Conservation (phyloP, 768 basidiomycete species). For the Serendipita indica region DNA sequence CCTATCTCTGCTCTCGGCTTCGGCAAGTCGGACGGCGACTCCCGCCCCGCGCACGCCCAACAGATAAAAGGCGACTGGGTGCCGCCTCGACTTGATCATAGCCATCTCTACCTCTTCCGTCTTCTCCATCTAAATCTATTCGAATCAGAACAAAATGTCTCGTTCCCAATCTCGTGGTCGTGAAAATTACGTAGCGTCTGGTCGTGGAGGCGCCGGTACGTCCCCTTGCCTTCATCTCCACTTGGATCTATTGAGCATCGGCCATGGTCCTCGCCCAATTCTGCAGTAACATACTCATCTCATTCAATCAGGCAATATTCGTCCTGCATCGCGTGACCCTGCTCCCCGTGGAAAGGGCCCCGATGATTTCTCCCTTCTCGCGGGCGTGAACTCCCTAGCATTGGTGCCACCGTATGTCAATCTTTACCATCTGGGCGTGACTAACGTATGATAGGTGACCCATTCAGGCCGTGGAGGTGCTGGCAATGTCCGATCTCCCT, state of each 20-base stretch:
- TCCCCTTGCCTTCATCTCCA: neutral
- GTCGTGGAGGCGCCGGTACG: constrained; percentile 38
- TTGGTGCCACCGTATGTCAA: constrained; percentile 18
- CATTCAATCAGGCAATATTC: constrained; percentile 45
- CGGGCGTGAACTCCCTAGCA: constrained; percentile 39
- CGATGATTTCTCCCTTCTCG: constrained; percentile 44
- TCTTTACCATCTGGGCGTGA: constrained; percentile 28
- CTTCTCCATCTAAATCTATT: too few relatives aligned
- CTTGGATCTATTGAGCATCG: too few relatives aligned
- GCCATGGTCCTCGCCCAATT: neutral
- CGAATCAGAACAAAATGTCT: neutral
- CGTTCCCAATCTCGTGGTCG: constrained; percentile 10
- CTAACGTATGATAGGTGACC: constrained; percentile 17
- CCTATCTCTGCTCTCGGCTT: too few relatives aligned
- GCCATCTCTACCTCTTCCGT: too few relatives aligned
- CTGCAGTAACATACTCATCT: neutral
- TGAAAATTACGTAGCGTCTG: constrained; percentile 26
- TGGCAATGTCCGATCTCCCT: constrained; percentile 74
- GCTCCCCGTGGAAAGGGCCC: constrained; percentile 23
- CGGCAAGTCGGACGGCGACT: too few relatives aligned
- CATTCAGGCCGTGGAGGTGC: constrained; percentile 61
- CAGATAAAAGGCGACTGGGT: too few relatives aligned
- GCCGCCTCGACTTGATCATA: too few relatives aligned
- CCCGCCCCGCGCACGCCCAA: too few relatives aligned
- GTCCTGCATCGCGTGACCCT: constrained; percentile 21